These are phyloP conservation scores for Apophysomyces ossiformis DNA, from an alignment of 371 early-diverging fungal genomes.

Conservation along the genomic window DNA sequence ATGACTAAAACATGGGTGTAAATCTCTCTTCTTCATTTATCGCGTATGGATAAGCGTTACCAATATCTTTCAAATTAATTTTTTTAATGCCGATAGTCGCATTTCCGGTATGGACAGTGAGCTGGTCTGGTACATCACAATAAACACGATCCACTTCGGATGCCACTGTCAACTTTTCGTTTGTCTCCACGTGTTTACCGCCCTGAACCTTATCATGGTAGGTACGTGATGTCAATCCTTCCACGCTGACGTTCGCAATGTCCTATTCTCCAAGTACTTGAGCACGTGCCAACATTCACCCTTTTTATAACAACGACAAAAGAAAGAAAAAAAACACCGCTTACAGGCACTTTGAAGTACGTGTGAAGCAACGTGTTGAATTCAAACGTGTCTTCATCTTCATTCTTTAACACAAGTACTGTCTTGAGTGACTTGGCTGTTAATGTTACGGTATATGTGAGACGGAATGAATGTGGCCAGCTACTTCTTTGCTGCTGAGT, in stretches of 20 bases:
- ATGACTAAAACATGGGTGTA: slow-evolving; percentile 63
- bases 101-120: slow-evolving; percentile 54
- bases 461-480: slow-evolving; percentile 79
- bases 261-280: slow-evolving; percentile 40
- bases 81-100: slow-evolving; percentile 56
- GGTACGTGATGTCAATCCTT: slow-evolving; percentile 58
- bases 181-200: slow-evolving; percentile 36
- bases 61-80: slow-evolving; percentile 71
- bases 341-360: slow-evolving; percentile 80
- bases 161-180: slow-evolving; percentile 58
- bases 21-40: slow-evolving; percentile 12
- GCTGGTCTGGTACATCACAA: slow-evolving; percentile 59
- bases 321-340: not conserved
- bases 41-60: slow-evolving; percentile 32
- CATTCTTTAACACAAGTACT: slow-evolving; percentile 74
- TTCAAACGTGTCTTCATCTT: slow-evolving; percentile 64
- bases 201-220: slow-evolving; percentile 81
- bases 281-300: too few species aligned
- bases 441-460: slow-evolving; percentile 83
- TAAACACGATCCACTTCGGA: slow-evolving; percentile 83
- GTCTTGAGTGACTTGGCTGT: slow-evolving; percentile 71
- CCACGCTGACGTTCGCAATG: slow-evolving; percentile 62
- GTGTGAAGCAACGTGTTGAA: slow-evolving; percentile 92
- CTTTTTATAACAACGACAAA: not conserved
- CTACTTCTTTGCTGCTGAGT: slow-evolving; percentile 56